Conservation (phyloP, 495 filamentous ascomycete species). For the Penicillium herquei region DNA sequence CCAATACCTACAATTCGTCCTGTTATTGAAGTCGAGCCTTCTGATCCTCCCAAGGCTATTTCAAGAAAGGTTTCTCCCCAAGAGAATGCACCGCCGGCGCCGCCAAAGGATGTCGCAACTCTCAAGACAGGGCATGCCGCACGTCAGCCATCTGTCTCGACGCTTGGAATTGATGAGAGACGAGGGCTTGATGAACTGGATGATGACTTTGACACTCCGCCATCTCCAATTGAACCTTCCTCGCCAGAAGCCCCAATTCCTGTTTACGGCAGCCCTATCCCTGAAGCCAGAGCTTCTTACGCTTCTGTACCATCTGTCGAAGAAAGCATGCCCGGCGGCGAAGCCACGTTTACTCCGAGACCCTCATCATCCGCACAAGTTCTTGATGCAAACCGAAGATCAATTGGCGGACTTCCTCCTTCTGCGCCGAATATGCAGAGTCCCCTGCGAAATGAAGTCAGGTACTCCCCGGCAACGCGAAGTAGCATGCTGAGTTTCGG, state of each 20-base stretch:
- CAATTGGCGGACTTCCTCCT: conserved; percentile 21
- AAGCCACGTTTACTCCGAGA: not conserved
- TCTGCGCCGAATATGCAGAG: conserved; percentile 24
- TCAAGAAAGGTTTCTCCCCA: not conserved
- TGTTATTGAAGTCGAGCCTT: conserved; percentile 9
- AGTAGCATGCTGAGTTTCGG: conserved; percentile 31
- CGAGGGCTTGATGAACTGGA: not conserved
- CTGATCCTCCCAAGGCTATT: not conserved
- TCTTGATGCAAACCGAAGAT: conserved; percentile 22
- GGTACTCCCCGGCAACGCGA: conserved; percentile 23
- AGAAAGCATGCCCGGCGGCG: not conserved
- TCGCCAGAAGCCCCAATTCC: not conserved
- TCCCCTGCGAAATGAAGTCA: conserved; percentile 29
- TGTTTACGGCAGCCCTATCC: conserved; percentile 3
- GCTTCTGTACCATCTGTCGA: conserved; percentile 7
- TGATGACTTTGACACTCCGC: conserved; percentile 8
- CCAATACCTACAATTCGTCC: conserved; percentile 16
- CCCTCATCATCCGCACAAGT: conserved; percentile 16
- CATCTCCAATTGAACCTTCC: conserved; percentile 12
- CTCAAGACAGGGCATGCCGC: not conserved
- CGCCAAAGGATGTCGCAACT: conserved; percentile 1
- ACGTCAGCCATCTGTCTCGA: conserved; percentile 22
- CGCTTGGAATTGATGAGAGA: conserved; percentile 17
- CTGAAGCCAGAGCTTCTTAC: not conserved
- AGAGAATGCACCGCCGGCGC: not conserved